phyloP scores from a whole-genome alignment of 2,329 filamentous ascomycete species.

The Whalleya microplaca region DNA sequence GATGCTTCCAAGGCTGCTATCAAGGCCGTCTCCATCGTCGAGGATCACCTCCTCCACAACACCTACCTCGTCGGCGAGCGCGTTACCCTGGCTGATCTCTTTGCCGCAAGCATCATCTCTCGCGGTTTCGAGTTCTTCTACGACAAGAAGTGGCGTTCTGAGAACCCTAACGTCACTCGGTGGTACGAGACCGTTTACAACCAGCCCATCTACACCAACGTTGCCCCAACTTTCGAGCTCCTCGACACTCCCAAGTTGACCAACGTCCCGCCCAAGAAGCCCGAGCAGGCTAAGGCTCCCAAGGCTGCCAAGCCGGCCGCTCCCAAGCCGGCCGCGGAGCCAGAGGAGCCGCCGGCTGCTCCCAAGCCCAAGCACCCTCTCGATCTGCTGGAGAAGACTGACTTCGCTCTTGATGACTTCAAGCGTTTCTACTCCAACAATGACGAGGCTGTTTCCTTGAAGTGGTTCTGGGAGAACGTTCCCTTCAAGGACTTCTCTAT shows the following conservation, averaged over 20 bases:
- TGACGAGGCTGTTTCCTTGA: conserved; percentile 81
- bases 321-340: conserved; percentile 54
- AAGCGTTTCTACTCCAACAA: conserved; percentile 99
- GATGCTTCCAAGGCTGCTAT: conserved; percentile 71
- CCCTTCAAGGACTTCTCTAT: conserved; percentile 95
- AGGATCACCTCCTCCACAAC: conserved; percentile 87
- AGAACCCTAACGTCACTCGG: conserved; percentile 84
- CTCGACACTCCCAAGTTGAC: conserved; percentile 79
- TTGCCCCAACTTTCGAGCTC: conserved; percentile 75
- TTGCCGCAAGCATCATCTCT: conserved; percentile 75
- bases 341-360: conserved; percentile 58
- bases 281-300: conserved; percentile 66
- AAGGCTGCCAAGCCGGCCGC: conserved; percentile 42
- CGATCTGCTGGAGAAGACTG: conserved; percentile 78
- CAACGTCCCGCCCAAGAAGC: conserved; percentile 76
- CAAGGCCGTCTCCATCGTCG: conserved; percentile 72
- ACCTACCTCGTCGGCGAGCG: conserved; percentile 98
- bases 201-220: conserved; percentile 86
- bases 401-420: conserved; percentile 90
- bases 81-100: conserved; percentile 94
- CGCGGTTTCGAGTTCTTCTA: conserved; percentile 95
- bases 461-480: conserved; percentile 98
- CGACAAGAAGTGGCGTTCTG: conserved; percentile 82
- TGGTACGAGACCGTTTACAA: conserved; percentile 96
- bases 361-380: conserved; percentile 98